A percentile compares a stretch with the other conserved stretches of the same genome.
These are phyloP conservation scores for Elsinoe australis DNA, from an alignment of 2,329 filamentous ascomycete genomes.

Conservation along the genomic window DNA sequence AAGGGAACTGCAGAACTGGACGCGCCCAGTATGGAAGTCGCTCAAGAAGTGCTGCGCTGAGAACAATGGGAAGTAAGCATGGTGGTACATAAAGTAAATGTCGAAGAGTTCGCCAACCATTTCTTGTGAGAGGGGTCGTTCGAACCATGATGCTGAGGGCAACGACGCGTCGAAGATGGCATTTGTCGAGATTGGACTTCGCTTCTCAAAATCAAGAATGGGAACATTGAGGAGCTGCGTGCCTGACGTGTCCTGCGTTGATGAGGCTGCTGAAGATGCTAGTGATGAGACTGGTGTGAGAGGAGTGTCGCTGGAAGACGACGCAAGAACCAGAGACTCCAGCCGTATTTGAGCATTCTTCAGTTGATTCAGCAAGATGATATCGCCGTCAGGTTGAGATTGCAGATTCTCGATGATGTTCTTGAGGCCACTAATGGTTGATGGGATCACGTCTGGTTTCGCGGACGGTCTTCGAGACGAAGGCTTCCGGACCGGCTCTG, in stretches of 20 bases:
- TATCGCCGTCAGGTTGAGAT: constrained; percentile 39
- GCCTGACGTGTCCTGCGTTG: constrained; percentile 2
- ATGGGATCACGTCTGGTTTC: constrained; percentile 28
- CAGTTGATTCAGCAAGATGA: constrained; percentile 38
- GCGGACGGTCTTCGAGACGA: constrained; percentile 33
- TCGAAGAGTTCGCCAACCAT: constrained; percentile 32
- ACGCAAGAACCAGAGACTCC: constrained; percentile 10
- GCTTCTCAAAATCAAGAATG: neutral
- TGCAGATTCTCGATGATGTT: constrained; percentile 40
- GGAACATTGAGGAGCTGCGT: constrained; percentile 11
- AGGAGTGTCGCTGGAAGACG: constrained; percentile 8
- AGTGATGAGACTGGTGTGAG: neutral
- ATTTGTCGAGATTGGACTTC: neutral
- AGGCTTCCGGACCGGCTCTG: constrained; percentile 40
- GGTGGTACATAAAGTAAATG: constrained; percentile 50
- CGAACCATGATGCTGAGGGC: constrained; percentile 26
- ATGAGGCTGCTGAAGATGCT: constrained; percentile 5
- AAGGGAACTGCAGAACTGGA: constrained; percentile 57
- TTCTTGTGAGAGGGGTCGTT: constrained; percentile 28
- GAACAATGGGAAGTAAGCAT: constrained; percentile 65
- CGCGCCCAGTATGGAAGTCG: constrained; percentile 54
- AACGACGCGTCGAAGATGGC: neutral
- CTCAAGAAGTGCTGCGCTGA: constrained; percentile 63
- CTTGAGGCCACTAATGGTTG: constrained; percentile 27
- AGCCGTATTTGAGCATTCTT: constrained; percentile 27